Base-by-base conservation (phyloP, 1,284 basidiomycete genomes). In the Puccinia polysora region DNA sequence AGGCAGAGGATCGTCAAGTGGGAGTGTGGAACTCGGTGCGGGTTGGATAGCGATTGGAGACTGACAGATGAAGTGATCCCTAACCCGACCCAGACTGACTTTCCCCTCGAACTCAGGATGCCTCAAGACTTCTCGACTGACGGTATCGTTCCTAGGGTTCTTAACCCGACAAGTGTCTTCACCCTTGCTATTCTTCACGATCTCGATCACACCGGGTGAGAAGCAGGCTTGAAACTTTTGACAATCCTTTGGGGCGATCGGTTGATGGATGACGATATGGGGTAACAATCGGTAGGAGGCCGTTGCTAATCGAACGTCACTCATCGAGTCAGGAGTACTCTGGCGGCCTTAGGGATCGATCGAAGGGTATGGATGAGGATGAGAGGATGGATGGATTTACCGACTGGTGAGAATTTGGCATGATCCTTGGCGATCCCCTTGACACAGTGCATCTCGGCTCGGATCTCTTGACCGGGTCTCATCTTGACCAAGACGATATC, bases 361-460 rank as follows among this genome's bases (percentile, higher is more conserved):
- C 23, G 10, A 38, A 58, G 53, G 53, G 23, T 28, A 18, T 32
- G 23, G 20, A 38, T 25, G 38, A 50, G 32, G 47, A 63, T 50
- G 12, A 59, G 15, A 50, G 52, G 30, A 28, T 14, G 20, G n/a
- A 20, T 4, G n/a, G 4, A 83, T 89, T 75, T 75, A 90, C 90
- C 91, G 63, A 98, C 96, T n/a, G 96, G 92, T 71, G 87, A 91
- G 81, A 90, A 98, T 79, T 99, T 99, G 50, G 96, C 93, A 78
- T 99, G 96, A 77, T 95, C 92, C 77, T 90, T 91, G 23, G 92
- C 94, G n/a, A 91, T 86, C 6, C 93, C 91, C 79, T 97, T 97
- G 73, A 94, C 84, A 58, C 92, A 94, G 79, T 98, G 94, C 73
- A 96, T 79, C 79, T 97, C 91, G 81, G 94, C 85, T 40, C 89